Evolutionary conservation across 257 asterid species (phyloP).

Genomic region (Jacaranda mimosifolia): DNA sequence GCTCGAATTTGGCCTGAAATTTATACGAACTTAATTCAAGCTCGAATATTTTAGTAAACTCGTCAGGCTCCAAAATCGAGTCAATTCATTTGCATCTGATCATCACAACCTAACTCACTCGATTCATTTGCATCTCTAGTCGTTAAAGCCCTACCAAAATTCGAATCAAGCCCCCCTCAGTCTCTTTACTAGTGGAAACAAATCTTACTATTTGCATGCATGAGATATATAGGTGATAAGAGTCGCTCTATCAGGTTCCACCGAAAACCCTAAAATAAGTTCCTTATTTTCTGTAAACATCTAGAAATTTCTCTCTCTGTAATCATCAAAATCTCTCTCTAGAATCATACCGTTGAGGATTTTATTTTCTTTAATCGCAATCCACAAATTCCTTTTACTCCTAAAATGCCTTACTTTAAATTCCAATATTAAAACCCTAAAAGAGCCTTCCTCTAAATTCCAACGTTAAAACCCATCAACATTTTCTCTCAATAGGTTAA

Average conservation of each 20-base stretch:
- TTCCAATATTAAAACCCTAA: not conserved
- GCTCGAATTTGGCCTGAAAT: too few species aligned
- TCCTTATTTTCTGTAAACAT: too few species aligned
- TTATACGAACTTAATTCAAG: too few species aligned
- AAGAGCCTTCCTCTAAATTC: too few species aligned
- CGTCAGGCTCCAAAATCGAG: too few species aligned
- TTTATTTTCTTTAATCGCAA: not conserved
- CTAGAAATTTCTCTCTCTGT: not conserved
- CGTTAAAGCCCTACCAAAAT: too few species aligned
- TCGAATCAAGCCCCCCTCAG: not conserved
- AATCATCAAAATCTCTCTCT: not conserved
- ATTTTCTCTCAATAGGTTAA: not conserved
- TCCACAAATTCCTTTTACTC: not conserved
- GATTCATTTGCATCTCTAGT: too few species aligned
- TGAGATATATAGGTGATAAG: not conserved
- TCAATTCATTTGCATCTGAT: too few species aligned
- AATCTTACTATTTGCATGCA: constrained; percentile 14
- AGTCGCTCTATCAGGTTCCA: not conserved
- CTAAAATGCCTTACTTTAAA: not conserved
- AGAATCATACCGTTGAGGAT: not conserved
- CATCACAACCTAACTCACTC: too few species aligned
- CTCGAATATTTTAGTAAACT: too few species aligned
- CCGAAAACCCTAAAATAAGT: constrained; percentile 10
- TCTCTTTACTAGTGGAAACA: not conserved
- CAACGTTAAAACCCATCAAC: not conserved